Percentiles rank a stretch among this genome's conserved stretches.
Conservation (phyloP, 2,329 filamentous ascomycete genomes). For the Incumbomyces delicatus region DNA sequence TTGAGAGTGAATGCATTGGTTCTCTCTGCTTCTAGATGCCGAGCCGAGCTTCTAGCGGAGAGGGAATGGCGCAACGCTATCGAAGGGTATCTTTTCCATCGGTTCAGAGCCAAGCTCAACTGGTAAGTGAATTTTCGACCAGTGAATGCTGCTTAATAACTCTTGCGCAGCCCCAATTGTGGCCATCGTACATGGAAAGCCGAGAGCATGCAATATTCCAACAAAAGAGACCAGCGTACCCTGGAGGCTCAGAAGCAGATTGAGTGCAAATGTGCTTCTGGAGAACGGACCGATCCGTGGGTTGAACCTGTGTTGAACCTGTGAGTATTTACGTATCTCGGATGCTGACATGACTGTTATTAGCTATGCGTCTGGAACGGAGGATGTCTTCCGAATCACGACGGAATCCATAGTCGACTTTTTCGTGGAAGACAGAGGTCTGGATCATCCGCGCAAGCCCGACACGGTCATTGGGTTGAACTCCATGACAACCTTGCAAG, state of each 20-base stretch:
- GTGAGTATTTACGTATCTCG: neutral
- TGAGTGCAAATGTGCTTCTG: neutral
- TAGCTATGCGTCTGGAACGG: neutral
- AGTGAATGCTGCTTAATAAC: neutral
- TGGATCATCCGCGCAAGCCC: neutral
- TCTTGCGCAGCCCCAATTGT: neutral
- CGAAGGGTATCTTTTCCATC: neutral
- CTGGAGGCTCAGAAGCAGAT: neutral
- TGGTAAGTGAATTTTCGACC: neutral
- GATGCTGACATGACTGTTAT: neutral
- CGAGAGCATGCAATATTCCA: neutral
- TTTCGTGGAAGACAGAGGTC: neutral
- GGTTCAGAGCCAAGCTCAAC: neutral
- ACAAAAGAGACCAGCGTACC: neutral
- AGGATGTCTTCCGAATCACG: neutral
- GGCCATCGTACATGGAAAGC: neutral
- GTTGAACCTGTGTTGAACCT: neutral
- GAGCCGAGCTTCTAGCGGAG: neutral
- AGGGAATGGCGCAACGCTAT: neutral
- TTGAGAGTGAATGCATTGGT: neutral
- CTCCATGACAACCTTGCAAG: neutral
- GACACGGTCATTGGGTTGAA: neutral
- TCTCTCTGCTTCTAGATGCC: neutral
- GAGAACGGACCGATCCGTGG: neutral
- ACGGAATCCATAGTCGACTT: neutral